A percentile compares a stretch with the other conserved stretches of the same genome.
Conservation (phyloP, 805 yeast species). For the Metschnikowia corniflorae region DNA sequence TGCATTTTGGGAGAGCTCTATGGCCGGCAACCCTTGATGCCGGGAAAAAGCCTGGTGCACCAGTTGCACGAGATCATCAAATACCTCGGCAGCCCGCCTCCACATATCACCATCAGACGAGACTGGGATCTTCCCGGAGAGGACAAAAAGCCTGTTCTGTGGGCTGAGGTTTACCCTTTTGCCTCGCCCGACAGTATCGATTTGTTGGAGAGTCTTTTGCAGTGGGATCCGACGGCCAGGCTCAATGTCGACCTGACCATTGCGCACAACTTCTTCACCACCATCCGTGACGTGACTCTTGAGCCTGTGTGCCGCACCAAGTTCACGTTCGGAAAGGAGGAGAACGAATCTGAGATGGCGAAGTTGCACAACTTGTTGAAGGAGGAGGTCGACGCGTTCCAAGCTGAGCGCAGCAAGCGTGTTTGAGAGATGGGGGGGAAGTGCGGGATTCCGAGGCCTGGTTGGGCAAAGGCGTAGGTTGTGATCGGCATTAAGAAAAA, state of each 20-base stretch:
- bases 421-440: not conserved
- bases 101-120: slow-evolving; percentile 33
- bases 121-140: slow-evolving; percentile 32
- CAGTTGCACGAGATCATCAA: slow-evolving; percentile 69
- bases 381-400: slow-evolving; percentile 23
- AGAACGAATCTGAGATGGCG: slow-evolving; percentile 16
- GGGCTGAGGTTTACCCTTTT: slow-evolving; percentile 60
- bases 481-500: too few species aligned
- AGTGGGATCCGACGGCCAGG: slow-evolving; percentile 63
- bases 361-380: slow-evolving; percentile 17
- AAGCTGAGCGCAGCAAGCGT: slow-evolving; percentile 10
- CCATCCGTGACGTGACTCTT: slow-evolving; percentile 50
- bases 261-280: slow-evolving; percentile 50
- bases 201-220: slow-evolving; percentile 51
- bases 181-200: slow-evolving; percentile 51
- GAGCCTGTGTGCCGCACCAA: slow-evolving; percentile 51
- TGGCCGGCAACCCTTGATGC: slow-evolving; percentile 74
- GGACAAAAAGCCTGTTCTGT: slow-evolving; percentile 39
- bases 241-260: slow-evolving; percentile 54
- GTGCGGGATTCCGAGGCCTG: too few species aligned
- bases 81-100: slow-evolving; percentile 69
- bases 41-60: slow-evolving; percentile 67
- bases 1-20: slow-evolving; percentile 85
- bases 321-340: slow-evolving; percentile 71
- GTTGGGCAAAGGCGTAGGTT: too few species aligned